Evolutionary conservation across 2,329 filamentous ascomycete genomes (phyloP), one percentile per base, ranked within the genome.

Genomic region (Amauroascus niger): DNA sequence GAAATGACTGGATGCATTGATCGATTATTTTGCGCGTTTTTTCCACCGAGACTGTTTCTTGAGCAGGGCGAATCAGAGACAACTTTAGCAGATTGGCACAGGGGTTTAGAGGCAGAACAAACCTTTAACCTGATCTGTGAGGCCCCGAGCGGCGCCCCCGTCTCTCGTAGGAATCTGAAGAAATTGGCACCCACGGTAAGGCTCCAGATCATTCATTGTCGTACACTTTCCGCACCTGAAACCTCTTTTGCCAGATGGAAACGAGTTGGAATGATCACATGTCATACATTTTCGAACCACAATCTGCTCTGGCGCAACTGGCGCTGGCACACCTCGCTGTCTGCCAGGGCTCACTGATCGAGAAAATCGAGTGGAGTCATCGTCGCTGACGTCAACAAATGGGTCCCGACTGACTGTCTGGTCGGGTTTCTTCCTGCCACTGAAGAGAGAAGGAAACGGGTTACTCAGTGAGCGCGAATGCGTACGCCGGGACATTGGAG

Each of bases 201-300:
- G 76, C 56, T 79, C 75, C 50, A 95, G 69, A 65, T 95, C 88
- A 65, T 94, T 95, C 65, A 95, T 82, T 16, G 86, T 93, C 62
- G 87, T 73, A 67, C 89, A 95, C 52, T 87, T 84, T 40, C 86
- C 86, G 68, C 89, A 95, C 61, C 88, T 80, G 68, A 93, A 95
- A 35, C 84, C 79, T 33, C 79, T 79, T 57, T 89, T 71, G 51
- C 84, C 80, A 57, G 78, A 80, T 1, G 88, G 88, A 84, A 88
- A 95, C 54, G 85, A 79, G 59, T 94, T 84, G 53, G 83, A 80
- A 52, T 85, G 86, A 62, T 84, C 86, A 68, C 89, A 95, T 32
- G 88, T 90, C 80, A 91, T 89, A 67, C 89, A 95, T 61, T 81
- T 83, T 20, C 87, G 86, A 30, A 81, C 83, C 26, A 76, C 74